Base-by-base conservation (phyloP, 2,329 filamentous ascomycete species). In the Neurospora sp. region DNA sequence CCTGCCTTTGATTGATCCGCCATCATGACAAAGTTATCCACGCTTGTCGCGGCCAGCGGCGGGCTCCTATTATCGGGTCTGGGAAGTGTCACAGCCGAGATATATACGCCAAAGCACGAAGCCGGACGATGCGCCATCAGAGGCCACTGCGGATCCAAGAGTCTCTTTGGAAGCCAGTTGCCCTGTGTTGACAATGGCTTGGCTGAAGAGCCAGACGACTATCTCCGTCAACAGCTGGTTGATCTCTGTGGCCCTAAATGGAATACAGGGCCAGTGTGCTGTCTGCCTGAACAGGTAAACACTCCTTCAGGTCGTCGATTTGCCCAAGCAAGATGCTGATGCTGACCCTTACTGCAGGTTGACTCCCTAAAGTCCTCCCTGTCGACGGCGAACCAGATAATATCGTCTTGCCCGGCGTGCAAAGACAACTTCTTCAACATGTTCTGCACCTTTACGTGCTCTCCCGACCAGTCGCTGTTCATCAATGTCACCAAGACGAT, bases 381-480 rank as follows among this genome's bases (percentile, higher is more conserved):
- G 70, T 91, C 92, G 74, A 92, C 92, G 28, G 95, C 93, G 1
- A 93, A 94, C 75, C 89, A 91, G 71, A 91, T 99, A 77, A 93
- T 99, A 78, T 90, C 93, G 36, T 93, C 93, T 10, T 99, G 96
- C 79, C 96, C 96, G 1, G 96, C 96, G 39, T 99, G 96, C 86
- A 97, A 96, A 81, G 91, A 94, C 76, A 99, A 99, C 83, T 99
- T 99, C 84, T 98, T 92, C 84, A 97, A 99, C 82, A 85, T 96
- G 65, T 99, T 99, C 80, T 99, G 96, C 82, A 96, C 93, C 4
- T 98, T 99, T 78, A 98, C 94, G 2, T 99, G 96, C 83, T 99
- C 96, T 4, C 95, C 96, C 6, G 91, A 99, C 77, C 96, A 99
- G 79, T 97, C 93, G 0, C 84, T 97, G 0, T 99, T 99, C 77